Conservation (phyloP, 306 rosid genomes). For the Citrullus mucosospermus region DNA sequence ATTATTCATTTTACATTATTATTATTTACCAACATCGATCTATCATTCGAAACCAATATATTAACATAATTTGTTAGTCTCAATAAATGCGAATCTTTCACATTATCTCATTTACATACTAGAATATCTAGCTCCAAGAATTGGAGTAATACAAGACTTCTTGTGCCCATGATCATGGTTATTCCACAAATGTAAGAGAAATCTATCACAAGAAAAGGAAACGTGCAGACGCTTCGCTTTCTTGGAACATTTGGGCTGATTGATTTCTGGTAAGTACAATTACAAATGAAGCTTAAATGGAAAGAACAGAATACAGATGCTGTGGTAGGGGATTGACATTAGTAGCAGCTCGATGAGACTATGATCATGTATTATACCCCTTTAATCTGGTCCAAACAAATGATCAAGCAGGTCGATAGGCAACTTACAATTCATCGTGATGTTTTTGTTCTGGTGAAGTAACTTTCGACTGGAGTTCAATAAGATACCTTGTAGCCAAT, state of each 20-base stretch:
- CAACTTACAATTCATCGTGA: slow-evolving; percentile 40
- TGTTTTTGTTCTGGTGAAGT: slow-evolving; percentile 10
- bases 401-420: not conserved
- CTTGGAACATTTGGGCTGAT: not conserved
- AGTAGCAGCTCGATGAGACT: not conserved
- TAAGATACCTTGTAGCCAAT: slow-evolving; percentile 50
- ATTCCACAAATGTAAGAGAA: not conserved
- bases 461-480: slow-evolving; percentile 18
- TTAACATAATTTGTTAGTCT: not conserved
- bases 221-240: not conserved
- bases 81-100: not conserved
- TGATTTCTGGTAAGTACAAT: not conserved
- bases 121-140: not conserved
- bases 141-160: not conserved
- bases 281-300: not conserved
- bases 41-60: not conserved
- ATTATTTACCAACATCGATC: not conserved
- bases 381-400: not conserved
- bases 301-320: not conserved
- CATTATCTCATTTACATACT: not conserved
- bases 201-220: not conserved
- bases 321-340: not conserved
- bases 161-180: not conserved
- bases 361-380: not conserved
- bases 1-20: not conserved